These are phyloP conservation scores for Ganoderma boninense DNA, from an alignment of 1,284 basidiomycete species.

Conservation along the genomic window DNA sequence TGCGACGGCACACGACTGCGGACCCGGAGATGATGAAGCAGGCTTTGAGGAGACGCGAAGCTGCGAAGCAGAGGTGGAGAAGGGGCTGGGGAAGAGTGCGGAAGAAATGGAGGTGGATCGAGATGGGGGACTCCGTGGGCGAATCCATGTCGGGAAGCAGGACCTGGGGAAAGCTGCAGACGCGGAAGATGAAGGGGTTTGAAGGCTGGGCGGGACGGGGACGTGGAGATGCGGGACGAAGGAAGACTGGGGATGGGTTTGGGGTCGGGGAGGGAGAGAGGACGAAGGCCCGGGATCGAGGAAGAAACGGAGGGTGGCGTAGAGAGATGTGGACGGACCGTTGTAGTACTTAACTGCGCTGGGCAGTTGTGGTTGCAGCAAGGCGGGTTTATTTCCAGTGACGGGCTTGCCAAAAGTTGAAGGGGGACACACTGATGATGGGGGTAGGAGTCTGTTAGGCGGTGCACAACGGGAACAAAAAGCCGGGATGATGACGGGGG, in stretches of 20 bases:
- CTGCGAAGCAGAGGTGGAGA: slow-evolving; percentile 87
- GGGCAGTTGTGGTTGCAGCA: neutral
- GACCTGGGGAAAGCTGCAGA: slow-evolving; percentile 89
- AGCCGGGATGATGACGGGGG: neutral
- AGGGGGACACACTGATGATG: neutral
- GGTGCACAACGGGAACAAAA: neutral
- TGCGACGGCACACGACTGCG: slow-evolving; percentile 81
- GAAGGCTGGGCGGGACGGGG: slow-evolving; percentile 54
- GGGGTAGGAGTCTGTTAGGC: neutral
- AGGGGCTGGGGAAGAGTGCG: slow-evolving; percentile 91
- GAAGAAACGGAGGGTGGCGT: slow-evolving; percentile 32
- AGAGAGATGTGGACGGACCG: neutral
- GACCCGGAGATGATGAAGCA: slow-evolving; percentile 84
- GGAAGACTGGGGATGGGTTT: slow-evolving; percentile 22
- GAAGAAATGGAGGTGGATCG: slow-evolving; percentile 97
- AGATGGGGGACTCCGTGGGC: slow-evolving; percentile 97
- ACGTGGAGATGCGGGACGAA: slow-evolving; percentile 43
- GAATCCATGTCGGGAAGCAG: slow-evolving; percentile 91
- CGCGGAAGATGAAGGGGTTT: slow-evolving; percentile 93
- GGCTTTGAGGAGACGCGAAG: slow-evolving; percentile 88
- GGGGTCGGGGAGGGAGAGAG: slow-evolving; percentile 27
- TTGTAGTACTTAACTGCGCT: neutral
- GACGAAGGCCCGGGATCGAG: slow-evolving; percentile 30
- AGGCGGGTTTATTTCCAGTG: neutral
- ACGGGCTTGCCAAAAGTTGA: neutral